Evolutionary conservation across 768 basidiomycete species (phyloP).

Genomic region (Mycena vitilis): DNA sequence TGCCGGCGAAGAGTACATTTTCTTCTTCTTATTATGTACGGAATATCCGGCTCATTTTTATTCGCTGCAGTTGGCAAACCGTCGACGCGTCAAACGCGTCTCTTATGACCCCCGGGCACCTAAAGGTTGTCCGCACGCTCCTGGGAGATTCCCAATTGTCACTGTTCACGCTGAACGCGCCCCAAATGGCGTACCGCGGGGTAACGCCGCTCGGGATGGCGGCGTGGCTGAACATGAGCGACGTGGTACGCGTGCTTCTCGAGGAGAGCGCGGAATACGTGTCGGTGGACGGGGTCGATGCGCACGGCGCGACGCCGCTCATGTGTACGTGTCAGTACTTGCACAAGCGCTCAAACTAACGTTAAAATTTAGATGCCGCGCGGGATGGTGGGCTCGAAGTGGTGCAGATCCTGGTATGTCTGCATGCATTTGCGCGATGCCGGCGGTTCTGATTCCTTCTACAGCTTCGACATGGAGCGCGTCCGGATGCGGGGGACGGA

Average conservation of each 20-base stretch:
- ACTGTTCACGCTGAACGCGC: conserved; percentile 79
- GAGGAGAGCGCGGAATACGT: conserved; percentile 71
- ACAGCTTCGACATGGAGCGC: conserved; percentile 75
- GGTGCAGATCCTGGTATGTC: conserved; percentile 72
- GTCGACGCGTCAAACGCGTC: conserved; percentile 79
- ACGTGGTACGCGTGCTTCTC: conserved; percentile 71
- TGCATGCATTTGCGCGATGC: conserved; percentile 8
- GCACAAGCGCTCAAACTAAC: conserved; percentile 13
- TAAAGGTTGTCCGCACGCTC: conserved; percentile 68
- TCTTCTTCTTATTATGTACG: conserved; percentile 23
- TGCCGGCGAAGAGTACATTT: conserved; percentile 74
- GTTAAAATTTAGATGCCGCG: conserved; percentile 69
- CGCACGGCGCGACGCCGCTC: conserved; percentile 80
- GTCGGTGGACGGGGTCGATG: conserved; percentile 79
- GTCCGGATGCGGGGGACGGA: conserved; percentile 78
- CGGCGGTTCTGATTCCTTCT: conserved; percentile 8
- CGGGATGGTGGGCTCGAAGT: conserved; percentile 78
- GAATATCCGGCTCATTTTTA: conserved; percentile 15
- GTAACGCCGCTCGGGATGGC: conserved; percentile 84
- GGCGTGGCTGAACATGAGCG: conserved; percentile 77
- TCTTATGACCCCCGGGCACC: conserved; percentile 66
- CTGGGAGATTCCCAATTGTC: conserved; percentile 68
- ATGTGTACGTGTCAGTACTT: conserved; percentile 73
- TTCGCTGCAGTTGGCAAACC: conserved; percentile 67
- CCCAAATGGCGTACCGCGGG: conserved; percentile 74